Conservation (phyloP, 345 rosid species). For the Acer saccharum region DNA sequence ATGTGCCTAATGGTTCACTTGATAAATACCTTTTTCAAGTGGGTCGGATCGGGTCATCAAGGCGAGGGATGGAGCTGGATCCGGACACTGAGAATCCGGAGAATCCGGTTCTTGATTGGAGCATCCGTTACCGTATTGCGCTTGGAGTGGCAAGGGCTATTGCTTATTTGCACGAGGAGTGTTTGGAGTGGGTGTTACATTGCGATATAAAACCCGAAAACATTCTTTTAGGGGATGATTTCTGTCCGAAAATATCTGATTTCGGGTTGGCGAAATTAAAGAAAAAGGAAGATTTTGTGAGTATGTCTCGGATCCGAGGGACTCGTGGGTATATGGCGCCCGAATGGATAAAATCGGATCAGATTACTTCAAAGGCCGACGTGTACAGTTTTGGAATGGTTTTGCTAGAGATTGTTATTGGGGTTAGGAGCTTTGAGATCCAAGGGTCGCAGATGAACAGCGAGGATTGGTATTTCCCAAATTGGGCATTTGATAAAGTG, state of each 20-base stretch:
- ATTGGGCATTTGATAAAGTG: constrained; percentile 71
- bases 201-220: constrained; percentile 72
- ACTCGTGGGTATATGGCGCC: constrained; percentile 82
- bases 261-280: constrained; percentile 71
- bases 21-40: constrained; percentile 45
- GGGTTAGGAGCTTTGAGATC: constrained; percentile 52
- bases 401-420: constrained; percentile 59
- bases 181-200: constrained; percentile 70
- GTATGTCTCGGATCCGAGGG: constrained; percentile 66
- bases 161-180: constrained; percentile 78
- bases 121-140: constrained; percentile 58
- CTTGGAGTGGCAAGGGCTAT: constrained; percentile 69
- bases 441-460: constrained; percentile 50
- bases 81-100: constrained; percentile 4
- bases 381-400: constrained; percentile 84
- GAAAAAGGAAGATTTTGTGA: constrained; percentile 68
- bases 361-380: constrained; percentile 61
- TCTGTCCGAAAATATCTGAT: constrained; percentile 63
- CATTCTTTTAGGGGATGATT: constrained; percentile 66
- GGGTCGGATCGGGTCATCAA: constrained; percentile 15
- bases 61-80: constrained; percentile 17
- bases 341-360: constrained; percentile 62
- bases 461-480: constrained; percentile 67
- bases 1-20: constrained; percentile 67
- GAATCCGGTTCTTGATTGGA: constrained; percentile 56